Conservation (phyloP, 225 moss, liverwort and hornwort species). For the Sphagnum tenellum region DNA sequence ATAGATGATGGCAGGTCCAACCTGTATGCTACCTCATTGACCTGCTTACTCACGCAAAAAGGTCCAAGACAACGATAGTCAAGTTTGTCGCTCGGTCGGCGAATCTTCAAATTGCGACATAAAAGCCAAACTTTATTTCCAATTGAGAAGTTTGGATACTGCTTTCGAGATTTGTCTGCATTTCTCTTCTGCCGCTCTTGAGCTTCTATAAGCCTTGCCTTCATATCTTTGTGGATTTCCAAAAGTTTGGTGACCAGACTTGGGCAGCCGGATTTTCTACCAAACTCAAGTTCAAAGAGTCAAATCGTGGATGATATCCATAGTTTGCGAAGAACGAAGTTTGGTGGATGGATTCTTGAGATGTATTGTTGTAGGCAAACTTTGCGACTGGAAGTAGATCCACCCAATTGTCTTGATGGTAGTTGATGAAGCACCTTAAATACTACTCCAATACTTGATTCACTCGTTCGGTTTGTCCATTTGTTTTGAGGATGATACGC, state of each 20-base stretch:
- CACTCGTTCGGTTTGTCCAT: constrained; percentile 5
- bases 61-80: constrained; percentile 6
- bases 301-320: constrained; percentile 4
- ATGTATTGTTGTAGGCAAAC: constrained; percentile 6
- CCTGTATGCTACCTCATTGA: constrained; percentile 8
- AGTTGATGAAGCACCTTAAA: constrained; percentile 1
- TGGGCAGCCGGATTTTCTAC: background rate
- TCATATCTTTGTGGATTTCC: background rate
- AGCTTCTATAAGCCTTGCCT: background rate
- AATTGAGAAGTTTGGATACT: background rate
- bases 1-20: constrained; percentile 6
- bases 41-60: constrained; percentile 1
- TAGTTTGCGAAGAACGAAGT: constrained; percentile 11
- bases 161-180: background rate
- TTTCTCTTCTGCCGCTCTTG: constrained; percentile 1
- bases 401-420: constrained; percentile 8
- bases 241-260: background rate
- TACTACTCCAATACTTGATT: constrained; percentile 7
- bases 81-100: constrained; percentile 5
- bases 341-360: constrained; percentile 5
- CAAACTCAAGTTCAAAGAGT: background rate
- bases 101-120: constrained; percentile 10
- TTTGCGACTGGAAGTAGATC: constrained; percentile 2
- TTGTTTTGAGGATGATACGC: constrained; percentile 5
- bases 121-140: constrained; percentile 7